Conservation (phyloP, 805 yeast genomes). For the Yamadazyma sp. region DNA sequence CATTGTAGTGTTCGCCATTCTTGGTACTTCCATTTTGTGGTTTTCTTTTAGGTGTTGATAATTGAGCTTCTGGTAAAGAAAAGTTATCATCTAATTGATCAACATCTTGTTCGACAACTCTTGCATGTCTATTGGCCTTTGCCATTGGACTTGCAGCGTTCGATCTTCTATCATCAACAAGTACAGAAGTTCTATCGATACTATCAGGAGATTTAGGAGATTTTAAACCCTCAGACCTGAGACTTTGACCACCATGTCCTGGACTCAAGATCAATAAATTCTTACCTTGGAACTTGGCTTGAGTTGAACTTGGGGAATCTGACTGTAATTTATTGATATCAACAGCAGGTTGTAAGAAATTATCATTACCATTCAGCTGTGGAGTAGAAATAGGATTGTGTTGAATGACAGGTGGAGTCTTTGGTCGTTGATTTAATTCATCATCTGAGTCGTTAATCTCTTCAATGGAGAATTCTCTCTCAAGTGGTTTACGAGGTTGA, state of each 20-base stretch:
- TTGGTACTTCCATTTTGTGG: constrained; percentile 1
- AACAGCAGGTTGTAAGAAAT: constrained; percentile 17
- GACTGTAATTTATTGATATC: constrained; percentile 10
- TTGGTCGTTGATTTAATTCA: constrained; percentile 19
- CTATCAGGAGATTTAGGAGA: constrained; percentile 11
- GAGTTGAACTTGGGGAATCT: constrained; percentile 14
- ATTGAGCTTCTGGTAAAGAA: constrained; percentile 6
- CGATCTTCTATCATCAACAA: constrained; percentile 17
- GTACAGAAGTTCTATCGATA: constrained; percentile 5
- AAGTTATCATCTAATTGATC: constrained; percentile 5
- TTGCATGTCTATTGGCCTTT: constrained; percentile 41
- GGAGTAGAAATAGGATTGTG: constrained; percentile 5
- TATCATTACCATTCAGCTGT: neutral
- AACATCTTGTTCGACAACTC: constrained; percentile 37
- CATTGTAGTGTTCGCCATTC: no score
- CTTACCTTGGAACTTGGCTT: constrained; percentile 22
- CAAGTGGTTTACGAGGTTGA: constrained; percentile 8
- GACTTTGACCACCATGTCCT: constrained; percentile 33
- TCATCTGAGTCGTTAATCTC: constrained; percentile 41
- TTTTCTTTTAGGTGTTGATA: constrained; percentile 17
- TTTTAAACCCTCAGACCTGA: constrained; percentile 18
- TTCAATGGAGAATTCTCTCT: constrained; percentile 35
- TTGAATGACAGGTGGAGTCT: constrained; percentile 3
- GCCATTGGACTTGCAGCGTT: constrained; percentile 40
- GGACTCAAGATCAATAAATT: constrained; percentile 39